These are phyloP conservation scores for Myotisia sp. DNA, from an alignment of 2,329 filamentous ascomycete genomes.

Conservation along the genomic window DNA sequence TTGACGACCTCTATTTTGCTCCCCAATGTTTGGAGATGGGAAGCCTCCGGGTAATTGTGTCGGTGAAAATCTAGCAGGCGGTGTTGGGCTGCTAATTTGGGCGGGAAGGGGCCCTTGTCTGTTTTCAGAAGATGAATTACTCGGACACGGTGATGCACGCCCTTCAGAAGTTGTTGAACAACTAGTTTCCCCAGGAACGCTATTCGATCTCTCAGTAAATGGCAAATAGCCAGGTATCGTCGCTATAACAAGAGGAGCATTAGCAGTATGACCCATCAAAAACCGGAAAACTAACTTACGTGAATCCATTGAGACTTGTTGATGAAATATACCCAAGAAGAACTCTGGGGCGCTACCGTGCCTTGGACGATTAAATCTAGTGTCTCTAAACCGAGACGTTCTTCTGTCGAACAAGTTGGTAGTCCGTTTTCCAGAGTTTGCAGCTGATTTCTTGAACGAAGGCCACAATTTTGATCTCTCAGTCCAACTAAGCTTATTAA, in stretches of 20 bases:
- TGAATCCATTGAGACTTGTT: slow-evolving; percentile 12
- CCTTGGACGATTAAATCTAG: background rate
- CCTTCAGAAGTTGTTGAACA: background rate
- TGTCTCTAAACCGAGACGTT: slow-evolving; percentile 6
- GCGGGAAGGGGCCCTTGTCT: too few species aligned
- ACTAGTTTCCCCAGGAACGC: slow-evolving; percentile 11
- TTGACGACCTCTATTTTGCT: slow-evolving; percentile 3
- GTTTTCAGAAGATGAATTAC: too few species aligned
- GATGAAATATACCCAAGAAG: background rate
- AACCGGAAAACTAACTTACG: slow-evolving; percentile 13
- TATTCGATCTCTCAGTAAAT: slow-evolving; percentile 17
- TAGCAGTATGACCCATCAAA: background rate
- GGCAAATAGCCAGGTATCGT: slow-evolving; percentile 18
- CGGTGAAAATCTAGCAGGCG: background rate
- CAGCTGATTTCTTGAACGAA: slow-evolving; percentile 12
- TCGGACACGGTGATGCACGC: too few species aligned
- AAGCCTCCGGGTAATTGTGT: slow-evolving; percentile 1
- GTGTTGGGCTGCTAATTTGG: slow-evolving; percentile 8
- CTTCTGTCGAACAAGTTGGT: slow-evolving; percentile 8
- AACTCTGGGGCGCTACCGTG: background rate
- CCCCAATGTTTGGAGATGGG: slow-evolving; percentile 1
- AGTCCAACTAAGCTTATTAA: too few species aligned
- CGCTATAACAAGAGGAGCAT: slow-evolving; percentile 12
- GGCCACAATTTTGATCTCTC: slow-evolving; percentile 16
- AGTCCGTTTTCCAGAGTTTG: slow-evolving; percentile 9